phyloP scores from a whole-genome alignment of 768 basidiomycete genomes.

The Strobilomyces echinocephalus region DNA sequence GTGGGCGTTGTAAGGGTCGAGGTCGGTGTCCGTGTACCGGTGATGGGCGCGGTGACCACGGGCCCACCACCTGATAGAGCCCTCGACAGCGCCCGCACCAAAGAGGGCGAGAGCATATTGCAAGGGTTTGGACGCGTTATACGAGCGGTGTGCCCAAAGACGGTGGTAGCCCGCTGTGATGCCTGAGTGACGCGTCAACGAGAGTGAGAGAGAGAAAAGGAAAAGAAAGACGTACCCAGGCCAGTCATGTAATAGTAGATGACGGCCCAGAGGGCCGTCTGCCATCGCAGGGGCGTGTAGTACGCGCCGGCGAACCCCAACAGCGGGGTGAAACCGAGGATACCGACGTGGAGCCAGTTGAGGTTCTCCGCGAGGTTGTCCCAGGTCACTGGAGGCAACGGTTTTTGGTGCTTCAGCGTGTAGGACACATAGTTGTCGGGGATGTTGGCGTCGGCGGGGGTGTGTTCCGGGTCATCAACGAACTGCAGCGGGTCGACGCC shows the following conservation, averaged over 20 bases:
- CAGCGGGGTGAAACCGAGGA: slow-evolving; percentile 70
- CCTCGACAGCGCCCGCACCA: slow-evolving; percentile 91
- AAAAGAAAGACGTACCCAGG: slow-evolving; percentile 56
- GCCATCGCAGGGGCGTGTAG: slow-evolving; percentile 59
- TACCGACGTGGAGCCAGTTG: slow-evolving; percentile 71
- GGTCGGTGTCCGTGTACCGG: slow-evolving; percentile 93
- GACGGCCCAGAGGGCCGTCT: slow-evolving; percentile 68
- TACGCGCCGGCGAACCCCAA: slow-evolving; percentile 69
- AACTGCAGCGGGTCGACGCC: slow-evolving; percentile 5
- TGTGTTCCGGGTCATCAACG: slow-evolving; percentile 26
- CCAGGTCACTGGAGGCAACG: slow-evolving; percentile 64
- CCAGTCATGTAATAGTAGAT: slow-evolving; percentile 79
- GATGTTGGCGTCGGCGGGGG: slow-evolving; percentile 53
- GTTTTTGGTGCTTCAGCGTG: slow-evolving; percentile 63
- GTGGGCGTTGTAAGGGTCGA: slow-evolving; percentile 93
- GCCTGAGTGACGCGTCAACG: slow-evolving; percentile 40
- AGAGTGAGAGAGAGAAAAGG: slow-evolving; percentile 1
- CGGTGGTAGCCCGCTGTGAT: slow-evolving; percentile 96
- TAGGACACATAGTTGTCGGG: slow-evolving; percentile 82
- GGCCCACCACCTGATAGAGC: slow-evolving; percentile 99
- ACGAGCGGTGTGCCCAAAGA: slow-evolving; percentile 94
- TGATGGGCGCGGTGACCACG: slow-evolving; percentile 97
- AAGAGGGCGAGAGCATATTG: slow-evolving; percentile 80
- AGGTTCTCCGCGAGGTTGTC: slow-evolving; percentile 56
- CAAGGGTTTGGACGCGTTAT: slow-evolving; percentile 83